Conservation (phyloP, 73 alveolate species). For the Stentor roeselii region DNA sequence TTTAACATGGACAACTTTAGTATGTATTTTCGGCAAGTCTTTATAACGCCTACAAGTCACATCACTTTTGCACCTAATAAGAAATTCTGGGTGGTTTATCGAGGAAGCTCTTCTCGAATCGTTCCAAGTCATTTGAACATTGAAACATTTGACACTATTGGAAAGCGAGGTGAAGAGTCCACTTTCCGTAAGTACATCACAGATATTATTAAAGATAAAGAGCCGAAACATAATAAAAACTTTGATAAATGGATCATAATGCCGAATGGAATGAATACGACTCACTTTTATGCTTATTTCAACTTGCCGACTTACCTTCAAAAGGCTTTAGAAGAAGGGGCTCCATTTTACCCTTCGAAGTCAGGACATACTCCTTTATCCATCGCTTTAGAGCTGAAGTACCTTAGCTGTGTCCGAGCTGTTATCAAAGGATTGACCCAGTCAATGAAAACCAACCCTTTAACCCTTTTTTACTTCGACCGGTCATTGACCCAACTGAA, state of each 20-base stretch:
- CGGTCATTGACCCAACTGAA: neutral
- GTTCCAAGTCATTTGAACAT: neutral
- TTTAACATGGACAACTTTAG: neutral
- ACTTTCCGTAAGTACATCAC: neutral
- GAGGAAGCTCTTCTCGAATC: neutral
- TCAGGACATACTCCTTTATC: neutral
- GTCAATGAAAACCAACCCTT: neutral
- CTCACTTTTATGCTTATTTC: neutral
- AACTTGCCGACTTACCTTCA: neutral
- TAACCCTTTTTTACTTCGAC: neutral
- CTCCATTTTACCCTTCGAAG: constrained; percentile 7
- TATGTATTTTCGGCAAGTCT: neutral
- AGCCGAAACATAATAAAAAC: neutral
- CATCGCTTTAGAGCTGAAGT: neutral
- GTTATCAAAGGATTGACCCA: neutral
- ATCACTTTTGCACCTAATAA: neutral
- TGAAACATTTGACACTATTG: neutral
- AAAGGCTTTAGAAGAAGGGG: constrained; percentile 14
- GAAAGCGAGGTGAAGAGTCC: neutral
- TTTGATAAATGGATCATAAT: neutral
- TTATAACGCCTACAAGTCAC: neutral
- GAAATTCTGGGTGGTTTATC: neutral
- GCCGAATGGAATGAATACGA: neutral
- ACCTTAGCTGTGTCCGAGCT: neutral
- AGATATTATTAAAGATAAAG: neutral